These are phyloP conservation scores for Volvox reticuliferus DNA, from an alignment of 139 green algal species.

Conservation along the genomic window DNA sequence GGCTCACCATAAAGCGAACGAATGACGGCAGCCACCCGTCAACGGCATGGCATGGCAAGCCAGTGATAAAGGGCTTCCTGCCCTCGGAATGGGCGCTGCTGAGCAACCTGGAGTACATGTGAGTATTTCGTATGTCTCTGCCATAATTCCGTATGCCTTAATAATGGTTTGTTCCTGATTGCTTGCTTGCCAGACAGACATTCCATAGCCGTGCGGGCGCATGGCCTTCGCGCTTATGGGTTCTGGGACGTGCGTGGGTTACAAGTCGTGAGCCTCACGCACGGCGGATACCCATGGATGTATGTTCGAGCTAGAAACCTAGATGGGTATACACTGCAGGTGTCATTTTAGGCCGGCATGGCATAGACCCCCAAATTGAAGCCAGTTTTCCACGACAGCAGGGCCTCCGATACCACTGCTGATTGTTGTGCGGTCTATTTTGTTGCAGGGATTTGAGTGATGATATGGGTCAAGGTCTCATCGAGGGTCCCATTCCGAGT, in stretches of 20 bases:
- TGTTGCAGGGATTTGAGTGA: slow-evolving; percentile 33
- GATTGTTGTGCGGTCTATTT: not conserved
- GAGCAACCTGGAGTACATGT: slow-evolving; percentile 33
- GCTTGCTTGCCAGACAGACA: no score
- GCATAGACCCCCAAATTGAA: not conserved
- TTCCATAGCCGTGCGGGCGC: no score
- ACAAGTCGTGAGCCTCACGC: not conserved
- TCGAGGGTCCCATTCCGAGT: slow-evolving; percentile 21
- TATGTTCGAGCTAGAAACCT: no score
- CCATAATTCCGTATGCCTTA: no score
- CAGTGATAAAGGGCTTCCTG: not conserved
- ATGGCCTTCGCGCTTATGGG: no score
- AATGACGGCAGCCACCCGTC: not conserved
- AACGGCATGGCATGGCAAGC: not conserved
- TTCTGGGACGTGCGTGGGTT: not conserved
- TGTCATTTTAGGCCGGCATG: no score
- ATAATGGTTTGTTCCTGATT: not conserved
- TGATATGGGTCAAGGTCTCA: slow-evolving; percentile 1
- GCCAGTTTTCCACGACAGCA: not conserved
- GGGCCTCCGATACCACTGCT: not conserved
- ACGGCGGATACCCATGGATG: not conserved
- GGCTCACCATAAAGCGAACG: slow-evolving; percentile 33
- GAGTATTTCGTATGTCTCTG: not conserved
- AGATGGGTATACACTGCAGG: no score
- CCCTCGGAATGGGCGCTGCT: slow-evolving; percentile 34